Percentiles rank a stretch among this genome's conserved stretches.
These are phyloP conservation scores for Nothophoma quercina DNA, from an alignment of 2,329 filamentous ascomycete species.

Conservation along the genomic window DNA sequence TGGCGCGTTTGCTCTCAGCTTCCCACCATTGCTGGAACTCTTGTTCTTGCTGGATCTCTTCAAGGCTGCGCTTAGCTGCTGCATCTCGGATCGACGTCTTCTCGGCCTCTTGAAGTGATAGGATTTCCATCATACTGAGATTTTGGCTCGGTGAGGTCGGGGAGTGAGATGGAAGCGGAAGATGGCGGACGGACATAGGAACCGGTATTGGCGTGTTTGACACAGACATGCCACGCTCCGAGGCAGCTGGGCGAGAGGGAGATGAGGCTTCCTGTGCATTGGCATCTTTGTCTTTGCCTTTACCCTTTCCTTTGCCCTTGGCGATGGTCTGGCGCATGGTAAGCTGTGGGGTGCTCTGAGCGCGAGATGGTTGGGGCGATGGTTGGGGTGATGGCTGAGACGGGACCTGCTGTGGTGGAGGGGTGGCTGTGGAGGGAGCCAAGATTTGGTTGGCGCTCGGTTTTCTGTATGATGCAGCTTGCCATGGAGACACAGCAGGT, in stretches of 20 bases:
- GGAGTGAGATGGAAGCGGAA: conserved; percentile 62
- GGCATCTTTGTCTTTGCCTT: conserved; percentile 34
- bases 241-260: conserved; percentile 33
- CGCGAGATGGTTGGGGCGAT: conserved; percentile 26
- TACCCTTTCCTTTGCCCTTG: conserved; percentile 34
- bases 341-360: conserved; percentile 58
- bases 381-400: conserved; percentile 24
- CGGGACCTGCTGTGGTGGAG: conserved; percentile 10
- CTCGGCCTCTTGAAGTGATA: conserved; percentile 84
- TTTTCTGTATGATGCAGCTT: conserved; percentile 42
- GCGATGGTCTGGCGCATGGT: conserved; percentile 68
- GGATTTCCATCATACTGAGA: conserved; percentile 85
- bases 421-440: conserved; percentile 5
- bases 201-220: conserved; percentile 45
- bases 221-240: conserved; percentile 45
- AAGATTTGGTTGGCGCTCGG: conserved; percentile 33
- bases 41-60: conserved; percentile 96
- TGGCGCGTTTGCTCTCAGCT: conserved; percentile 76
- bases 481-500: conserved; percentile 46
- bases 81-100: conserved; percentile 84
- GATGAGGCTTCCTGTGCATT: conserved; percentile 28
- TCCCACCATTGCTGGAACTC: conserved; percentile 98
- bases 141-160: conserved; percentile 71
- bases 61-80: conserved; percentile 83
- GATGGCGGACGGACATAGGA: conserved; percentile 58